Percentiles rank a stretch among this genome's conserved stretches.
Conservation (phyloP, 441 rosid species). For the Populus tomentosa region DNA sequence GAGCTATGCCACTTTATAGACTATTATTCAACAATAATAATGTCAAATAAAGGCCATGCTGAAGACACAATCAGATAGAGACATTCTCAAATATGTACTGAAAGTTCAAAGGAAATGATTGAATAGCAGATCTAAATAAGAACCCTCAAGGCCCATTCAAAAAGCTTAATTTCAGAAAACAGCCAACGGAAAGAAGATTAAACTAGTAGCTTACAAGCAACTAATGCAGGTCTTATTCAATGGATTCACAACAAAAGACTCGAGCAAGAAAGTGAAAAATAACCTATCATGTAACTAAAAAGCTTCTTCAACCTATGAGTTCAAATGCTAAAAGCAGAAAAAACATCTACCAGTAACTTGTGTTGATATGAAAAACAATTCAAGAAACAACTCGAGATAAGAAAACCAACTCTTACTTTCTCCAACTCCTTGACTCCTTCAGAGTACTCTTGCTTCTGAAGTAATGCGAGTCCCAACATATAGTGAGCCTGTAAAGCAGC, state of each 20-base stretch:
- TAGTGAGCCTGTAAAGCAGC: conserved; percentile 61
- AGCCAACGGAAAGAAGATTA: background rate
- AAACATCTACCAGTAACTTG: background rate
- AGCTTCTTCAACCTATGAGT: background rate
- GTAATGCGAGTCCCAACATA: conserved; percentile 78
- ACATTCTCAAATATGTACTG: background rate
- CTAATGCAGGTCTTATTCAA: background rate
- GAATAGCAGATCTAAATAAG: background rate
- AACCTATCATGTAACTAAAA: background rate
- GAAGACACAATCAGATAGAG: background rate
- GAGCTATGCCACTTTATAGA: background rate
- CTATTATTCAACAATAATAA: background rate
- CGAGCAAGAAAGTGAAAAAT: background rate
- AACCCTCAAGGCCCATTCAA: background rate
- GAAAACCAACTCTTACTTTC: conserved; percentile 37
- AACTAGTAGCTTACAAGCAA: background rate
- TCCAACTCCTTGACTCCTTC: conserved; percentile 69
- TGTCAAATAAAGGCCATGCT: background rate
- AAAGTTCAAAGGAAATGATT: background rate
- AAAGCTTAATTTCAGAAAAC: background rate
- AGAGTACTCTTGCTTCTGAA: conserved; percentile 44
- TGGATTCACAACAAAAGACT: background rate
- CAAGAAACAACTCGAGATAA: background rate
- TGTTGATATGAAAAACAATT: background rate
- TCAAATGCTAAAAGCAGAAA: background rate